Evolutionary conservation across 805 yeast genomes (phyloP), one percentile per base, ranked within the genome.

Genomic region (Hanseniaspora mollemarum): DNA sequence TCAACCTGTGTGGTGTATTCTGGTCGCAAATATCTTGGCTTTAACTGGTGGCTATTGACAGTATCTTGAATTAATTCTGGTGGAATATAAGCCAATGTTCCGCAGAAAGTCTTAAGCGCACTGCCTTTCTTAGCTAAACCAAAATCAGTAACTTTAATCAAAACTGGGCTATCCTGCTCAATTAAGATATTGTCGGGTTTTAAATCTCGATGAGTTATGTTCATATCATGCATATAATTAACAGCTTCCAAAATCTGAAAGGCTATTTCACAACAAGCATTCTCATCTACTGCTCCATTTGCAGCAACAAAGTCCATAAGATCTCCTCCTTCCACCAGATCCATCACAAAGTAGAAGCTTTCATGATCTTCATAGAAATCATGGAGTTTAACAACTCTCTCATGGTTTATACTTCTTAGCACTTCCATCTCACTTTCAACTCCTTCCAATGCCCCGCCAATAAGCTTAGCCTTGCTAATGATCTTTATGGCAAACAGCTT

Each of bases 221-320:
- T 96, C 61, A 81, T 69, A 2, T 77, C 75, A 67, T 92, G 99
- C 37, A 92, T 94, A 60, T 92, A 88, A 40, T 77, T 74, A 5
- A 92, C 80, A 0, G 95, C 96, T 54, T 78, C 76, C 37, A 92
- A 66, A 1, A 90, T 80, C 65, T 92, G 98, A 56, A 77, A 76
- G 1, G 94, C 75, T 24, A 92, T 85, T 54, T 85, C 95, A 57
- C 83, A 80, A 8, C 88, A 84, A 3, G 94, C 92, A 43, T 79
- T 87, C 64, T 92, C 98, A 13, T 90, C 90, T 18, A 92, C 83
- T 2, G 90, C 78, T 2, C 96, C 96, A 65, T 85, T 83, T 2
- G 87, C 85, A 0, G 94, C 90, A 1, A 90, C 94, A 66, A 86
- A 88, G 68, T 92, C 98, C 98, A 92, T 92, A 48, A 92, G 70